Base-by-base conservation (phyloP, 2,329 filamentous ascomycete species). In the Coleophoma crateriformis region DNA sequence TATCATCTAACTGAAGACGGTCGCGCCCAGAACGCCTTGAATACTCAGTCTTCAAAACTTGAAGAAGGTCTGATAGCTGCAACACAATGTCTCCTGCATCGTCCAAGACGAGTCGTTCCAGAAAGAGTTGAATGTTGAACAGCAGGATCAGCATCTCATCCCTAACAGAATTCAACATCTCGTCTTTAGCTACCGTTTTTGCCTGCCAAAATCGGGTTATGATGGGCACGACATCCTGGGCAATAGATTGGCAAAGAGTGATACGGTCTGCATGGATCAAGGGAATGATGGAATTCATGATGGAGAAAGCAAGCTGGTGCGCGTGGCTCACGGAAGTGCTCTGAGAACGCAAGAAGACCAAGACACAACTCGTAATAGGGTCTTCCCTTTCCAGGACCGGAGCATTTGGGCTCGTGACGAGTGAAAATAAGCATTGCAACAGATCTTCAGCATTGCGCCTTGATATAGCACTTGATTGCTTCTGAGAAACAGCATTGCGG, bases 41-140 rank as follows among this genome's bases (percentile, higher is more conserved):
- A 66, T 97, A 97, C 60, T 96, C 92, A 8, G 71, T 71, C 71
- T 85, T 86, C n/a, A 99, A 68, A 4, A 78, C 74, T 41, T 90
- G 84, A 33, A 84, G 64, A 2, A 96, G 67, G n/a, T 79, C 78
- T 54, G 85, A 80, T 6, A 95, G 56, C 48, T 56, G 76, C 66
- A 41, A 61, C 13, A 57, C 59, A 49, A 63, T 57, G 52, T 63
- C 67, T 57, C 46, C 56, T 55, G 49, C 56, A 38, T 53, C 63
- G 46, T 77, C 71, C 38, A 67, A 64, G 22, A 77, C 65, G 33
- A 87, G 62, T 50, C 79, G 70, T 55, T 87, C 75, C 42, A 88
- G 70, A 55, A 85, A 81, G 8, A 85, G 69, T 55, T 82, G 77
- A 33, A 84, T 73, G n/a, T 81, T 72, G 54, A 87, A 82, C 27